phyloP scores from a whole-genome alignment of 108 stramenopile genomes.

The Cyclotella choctawhatcheeana region DNA sequence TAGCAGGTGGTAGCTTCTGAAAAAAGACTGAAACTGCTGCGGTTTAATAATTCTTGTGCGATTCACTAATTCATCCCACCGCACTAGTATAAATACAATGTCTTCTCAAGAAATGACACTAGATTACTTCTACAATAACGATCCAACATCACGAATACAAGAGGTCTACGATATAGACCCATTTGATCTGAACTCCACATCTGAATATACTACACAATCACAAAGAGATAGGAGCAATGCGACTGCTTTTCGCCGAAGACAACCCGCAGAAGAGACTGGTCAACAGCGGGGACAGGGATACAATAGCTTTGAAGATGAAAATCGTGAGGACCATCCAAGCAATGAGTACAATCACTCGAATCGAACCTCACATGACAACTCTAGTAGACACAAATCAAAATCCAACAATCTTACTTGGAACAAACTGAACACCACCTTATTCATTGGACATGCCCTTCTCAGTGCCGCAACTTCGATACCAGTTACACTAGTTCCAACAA shows the following conservation, averaged over 20 bases:
- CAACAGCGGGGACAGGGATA: not conserved
- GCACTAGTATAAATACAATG: not conserved
- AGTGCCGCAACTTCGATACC: constrained; percentile 70
- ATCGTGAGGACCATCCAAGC: not conserved
- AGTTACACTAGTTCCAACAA: constrained; percentile 65
- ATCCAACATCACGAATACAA: not conserved
- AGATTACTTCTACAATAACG: constrained; percentile 12
- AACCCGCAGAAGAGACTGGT: not conserved
- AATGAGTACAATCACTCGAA: not conserved
- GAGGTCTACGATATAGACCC: constrained; percentile 12
- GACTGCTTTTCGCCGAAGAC: not conserved
- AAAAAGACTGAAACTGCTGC: not conserved
- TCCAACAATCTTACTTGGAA: constrained; percentile 51
- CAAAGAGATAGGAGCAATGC: not conserved
- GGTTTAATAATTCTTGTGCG: constrained; percentile 1
- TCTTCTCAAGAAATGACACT: constrained; percentile 12
- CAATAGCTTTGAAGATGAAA: constrained; percentile 12
- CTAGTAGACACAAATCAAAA: constrained; percentile 16
- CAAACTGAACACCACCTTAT: constrained; percentile 72
- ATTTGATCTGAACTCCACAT: not conserved
- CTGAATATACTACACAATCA: not conserved
- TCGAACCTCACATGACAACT: not conserved
- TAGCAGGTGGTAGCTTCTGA: no score
- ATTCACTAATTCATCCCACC: not conserved
- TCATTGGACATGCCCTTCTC: constrained; percentile 54